These are phyloP conservation scores for Aspergillus phoenicis DNA, from an alignment of 2,329 filamentous ascomycete genomes.

Conservation along the genomic window DNA sequence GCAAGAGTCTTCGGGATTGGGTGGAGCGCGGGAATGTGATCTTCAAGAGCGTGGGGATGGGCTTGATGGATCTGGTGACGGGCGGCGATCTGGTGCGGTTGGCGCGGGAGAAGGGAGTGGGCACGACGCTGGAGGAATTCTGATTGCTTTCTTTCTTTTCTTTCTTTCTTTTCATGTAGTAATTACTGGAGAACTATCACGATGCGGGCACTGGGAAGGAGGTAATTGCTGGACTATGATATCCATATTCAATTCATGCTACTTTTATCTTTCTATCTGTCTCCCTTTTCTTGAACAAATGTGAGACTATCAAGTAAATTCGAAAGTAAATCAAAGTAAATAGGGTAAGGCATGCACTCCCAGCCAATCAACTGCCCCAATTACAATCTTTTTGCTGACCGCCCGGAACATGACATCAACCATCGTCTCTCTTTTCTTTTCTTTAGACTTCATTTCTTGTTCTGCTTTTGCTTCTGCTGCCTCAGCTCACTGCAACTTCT, in stretches of 20 bases:
- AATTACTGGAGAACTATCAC: neutral
- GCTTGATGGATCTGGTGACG: constrained; percentile 69
- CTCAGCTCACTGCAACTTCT: too few species aligned
- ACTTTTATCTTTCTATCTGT: too few species aligned
- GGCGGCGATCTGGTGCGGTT: constrained; percentile 60
- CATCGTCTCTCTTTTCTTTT: too few species aligned
- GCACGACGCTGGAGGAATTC: constrained; percentile 51
- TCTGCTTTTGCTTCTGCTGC: too few species aligned
- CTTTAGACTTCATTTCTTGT: too few species aligned
- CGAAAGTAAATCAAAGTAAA: too few species aligned
- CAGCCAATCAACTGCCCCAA: too few species aligned
- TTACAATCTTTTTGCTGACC: too few species aligned
- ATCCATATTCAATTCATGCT: neutral
- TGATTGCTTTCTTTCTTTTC: constrained; percentile 16
- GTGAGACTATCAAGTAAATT: too few species aligned
- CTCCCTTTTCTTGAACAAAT: too few species aligned
- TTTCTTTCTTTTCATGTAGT: neutral
- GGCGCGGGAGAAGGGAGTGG: constrained; percentile 58
- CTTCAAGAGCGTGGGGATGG: constrained; percentile 70
- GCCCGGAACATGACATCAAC: too few species aligned
- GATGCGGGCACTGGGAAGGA: neutral
- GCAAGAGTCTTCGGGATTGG: constrained; percentile 59
- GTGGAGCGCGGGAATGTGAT: constrained; percentile 65
- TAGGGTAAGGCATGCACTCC: too few species aligned
- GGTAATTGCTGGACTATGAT: neutral